These are phyloP conservation scores for Fusarium agapanthi DNA, from an alignment of 2,329 filamentous ascomycete genomes.

Conservation along the genomic window DNA sequence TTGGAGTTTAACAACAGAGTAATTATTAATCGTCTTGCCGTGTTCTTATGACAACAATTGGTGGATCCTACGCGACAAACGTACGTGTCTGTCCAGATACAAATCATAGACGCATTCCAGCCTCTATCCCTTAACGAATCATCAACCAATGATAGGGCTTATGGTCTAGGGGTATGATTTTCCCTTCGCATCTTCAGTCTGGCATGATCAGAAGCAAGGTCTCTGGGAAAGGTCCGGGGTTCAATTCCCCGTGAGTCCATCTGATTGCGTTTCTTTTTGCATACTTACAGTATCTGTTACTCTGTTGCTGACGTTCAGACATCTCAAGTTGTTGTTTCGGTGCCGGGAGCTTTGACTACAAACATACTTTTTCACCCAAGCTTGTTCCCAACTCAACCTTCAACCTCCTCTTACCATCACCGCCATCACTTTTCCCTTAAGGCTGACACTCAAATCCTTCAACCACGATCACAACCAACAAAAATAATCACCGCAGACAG, in stretches of 20 bases:
- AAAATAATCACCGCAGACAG: accelerated
- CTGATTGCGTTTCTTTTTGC: neutral
- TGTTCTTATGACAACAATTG: neutral
- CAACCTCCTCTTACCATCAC: neutral
- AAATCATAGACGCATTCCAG: neutral
- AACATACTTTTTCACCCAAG: neutral
- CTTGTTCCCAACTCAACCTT: neutral
- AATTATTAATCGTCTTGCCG: neutral
- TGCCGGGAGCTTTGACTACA: neutral
- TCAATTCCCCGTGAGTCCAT: conserved; percentile 30
- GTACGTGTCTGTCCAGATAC: no score
- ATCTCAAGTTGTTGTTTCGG: neutral
- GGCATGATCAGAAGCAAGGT: no score
- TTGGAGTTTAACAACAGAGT: accelerated
- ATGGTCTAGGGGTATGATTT: conserved; percentile 32
- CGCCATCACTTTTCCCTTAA: neutral
- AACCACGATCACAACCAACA: neutral
- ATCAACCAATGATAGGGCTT: conserved; percentile 13
- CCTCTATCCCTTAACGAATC: accelerated
- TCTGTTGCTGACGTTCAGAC: accelerated
- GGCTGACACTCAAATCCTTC: neutral
- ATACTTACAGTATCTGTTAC: accelerated
- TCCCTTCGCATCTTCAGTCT: conserved; percentile 22
- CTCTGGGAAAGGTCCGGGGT: conserved; percentile 29
- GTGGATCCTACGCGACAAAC: neutral